Percentiles rank a stretch among this genome's conserved stretches.
Conservation (phyloP, 306 rosid species). For the Sicyos baderoa region DNA sequence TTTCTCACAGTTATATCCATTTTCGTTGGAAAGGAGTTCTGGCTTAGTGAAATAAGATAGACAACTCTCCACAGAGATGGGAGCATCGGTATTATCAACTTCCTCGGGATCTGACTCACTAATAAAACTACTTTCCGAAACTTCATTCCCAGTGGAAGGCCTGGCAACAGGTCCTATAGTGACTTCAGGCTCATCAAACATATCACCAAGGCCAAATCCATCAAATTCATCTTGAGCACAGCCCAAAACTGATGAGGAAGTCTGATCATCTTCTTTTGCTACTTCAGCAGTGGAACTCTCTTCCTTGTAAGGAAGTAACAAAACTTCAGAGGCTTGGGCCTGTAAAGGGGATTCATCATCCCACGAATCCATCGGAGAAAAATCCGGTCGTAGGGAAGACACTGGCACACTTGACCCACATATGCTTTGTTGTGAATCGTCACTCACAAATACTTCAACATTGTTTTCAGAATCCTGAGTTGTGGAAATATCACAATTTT, state of each 20-base stretch:
- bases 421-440: constrained; percentile 27
- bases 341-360: constrained; percentile 69
- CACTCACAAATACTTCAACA: constrained; percentile 26
- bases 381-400: constrained; percentile 24
- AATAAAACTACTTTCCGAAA: constrained; percentile 36
- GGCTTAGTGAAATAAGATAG: constrained; percentile 78
- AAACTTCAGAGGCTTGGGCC: constrained; percentile 59
- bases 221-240: constrained; percentile 63
- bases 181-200: constrained; percentile 80
- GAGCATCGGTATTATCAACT: constrained; percentile 85
- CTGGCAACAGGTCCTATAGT: constrained; percentile 55
- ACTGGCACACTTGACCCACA: constrained; percentile 37
- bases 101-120: constrained; percentile 95
- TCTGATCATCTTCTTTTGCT: constrained; percentile 44
- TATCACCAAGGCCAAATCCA: constrained; percentile 71
- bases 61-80: constrained; percentile 85
- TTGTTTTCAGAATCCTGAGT: constrained; percentile 36
- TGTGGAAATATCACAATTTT: constrained; percentile 28
- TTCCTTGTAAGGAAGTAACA: constrained; percentile 73
- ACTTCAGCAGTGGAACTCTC: constrained; percentile 39
- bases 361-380: constrained; percentile 42
- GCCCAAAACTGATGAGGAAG: constrained; percentile 44
- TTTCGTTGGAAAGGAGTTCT: constrained; percentile 77
- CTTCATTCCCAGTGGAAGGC: constrained; percentile 45
- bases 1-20: constrained; percentile 93